A percentile compares a stretch with the other conserved stretches of the same genome.
These are phyloP conservation scores for Dichotomocladium elegans DNA, from an alignment of 371 early-diverging fungal genomes.

Conservation along the genomic window DNA sequence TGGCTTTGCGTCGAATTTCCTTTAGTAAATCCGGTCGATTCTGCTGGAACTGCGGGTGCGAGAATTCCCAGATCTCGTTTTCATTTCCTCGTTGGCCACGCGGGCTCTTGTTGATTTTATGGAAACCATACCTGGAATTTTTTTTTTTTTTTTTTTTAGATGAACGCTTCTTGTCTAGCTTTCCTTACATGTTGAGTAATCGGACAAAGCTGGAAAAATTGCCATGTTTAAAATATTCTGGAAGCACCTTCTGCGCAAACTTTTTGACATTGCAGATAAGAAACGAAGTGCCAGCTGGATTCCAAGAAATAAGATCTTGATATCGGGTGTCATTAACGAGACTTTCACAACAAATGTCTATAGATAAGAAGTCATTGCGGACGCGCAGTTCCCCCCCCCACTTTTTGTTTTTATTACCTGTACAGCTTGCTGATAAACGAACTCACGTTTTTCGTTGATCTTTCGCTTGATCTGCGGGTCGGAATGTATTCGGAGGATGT, in stretches of 20 bases:
- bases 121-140: slow-evolving; percentile 51
- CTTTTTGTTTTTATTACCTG: slow-evolving; percentile 10
- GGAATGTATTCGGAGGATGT: slow-evolving; percentile 1
- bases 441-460: slow-evolving; percentile 11
- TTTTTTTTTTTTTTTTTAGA: background rate
- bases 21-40: slow-evolving; percentile 45
- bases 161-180: background rate
- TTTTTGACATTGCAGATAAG: slow-evolving; percentile 80
- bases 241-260: slow-evolving; percentile 78
- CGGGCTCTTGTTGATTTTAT: slow-evolving; percentile 67
- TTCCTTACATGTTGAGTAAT: slow-evolving; percentile 79
- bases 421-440: slow-evolving; percentile 25
- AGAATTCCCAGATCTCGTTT: slow-evolving; percentile 62
- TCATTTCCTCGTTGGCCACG: slow-evolving; percentile 66
- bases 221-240: slow-evolving; percentile 76
- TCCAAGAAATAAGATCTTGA: slow-evolving; percentile 80
- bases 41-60: slow-evolving; percentile 42
- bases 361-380: background rate
- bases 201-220: slow-evolving; percentile 81
- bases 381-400: background rate
- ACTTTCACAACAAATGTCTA: slow-evolving; percentile 23
- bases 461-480: background rate
- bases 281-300: slow-evolving; percentile 78
- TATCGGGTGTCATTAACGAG: slow-evolving; percentile 73
- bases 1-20: slow-evolving; percentile 52